Evolutionary conservation across 352 stramenopile genomes (phyloP).

Genomic region (Blastocystis sp.): DNA sequence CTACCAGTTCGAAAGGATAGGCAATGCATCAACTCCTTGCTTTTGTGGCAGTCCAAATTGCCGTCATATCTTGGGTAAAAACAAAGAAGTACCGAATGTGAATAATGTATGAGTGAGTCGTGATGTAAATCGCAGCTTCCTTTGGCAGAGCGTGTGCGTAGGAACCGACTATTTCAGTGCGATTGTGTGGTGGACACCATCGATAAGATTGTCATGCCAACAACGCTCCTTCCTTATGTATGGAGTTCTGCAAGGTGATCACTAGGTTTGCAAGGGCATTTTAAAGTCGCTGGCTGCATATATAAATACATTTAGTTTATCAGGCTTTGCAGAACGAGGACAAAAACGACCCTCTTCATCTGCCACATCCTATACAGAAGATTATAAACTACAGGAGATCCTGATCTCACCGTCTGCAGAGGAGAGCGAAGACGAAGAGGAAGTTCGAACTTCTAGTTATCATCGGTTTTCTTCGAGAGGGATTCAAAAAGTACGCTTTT

Average conservation of each 20-base stretch:
- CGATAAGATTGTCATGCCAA: background rate
- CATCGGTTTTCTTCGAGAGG: background rate
- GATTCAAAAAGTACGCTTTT: background rate
- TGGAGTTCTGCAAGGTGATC: background rate
- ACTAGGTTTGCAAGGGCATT: background rate
- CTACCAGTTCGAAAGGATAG: conserved; percentile 72
- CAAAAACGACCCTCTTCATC: background rate
- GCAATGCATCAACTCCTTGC: conserved; percentile 66
- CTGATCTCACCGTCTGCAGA: background rate
- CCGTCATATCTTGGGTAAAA: background rate
- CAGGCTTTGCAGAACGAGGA: background rate
- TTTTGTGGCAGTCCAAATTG: conserved; percentile 66
- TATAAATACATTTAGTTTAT: background rate
- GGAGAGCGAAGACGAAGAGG: background rate
- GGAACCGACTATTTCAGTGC: background rate
- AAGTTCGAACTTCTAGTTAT: background rate
- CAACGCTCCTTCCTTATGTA: background rate
- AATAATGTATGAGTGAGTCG: background rate
- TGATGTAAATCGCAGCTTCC: background rate
- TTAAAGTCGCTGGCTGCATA: background rate
- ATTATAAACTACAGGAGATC: background rate
- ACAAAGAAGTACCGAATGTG: background rate
- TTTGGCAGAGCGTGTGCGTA: background rate
- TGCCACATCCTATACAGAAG: background rate
- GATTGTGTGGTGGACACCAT: background rate